Evolutionary conservation across 768 basidiomycete species (phyloP).

Genomic region (Lactarius sp.): DNA sequence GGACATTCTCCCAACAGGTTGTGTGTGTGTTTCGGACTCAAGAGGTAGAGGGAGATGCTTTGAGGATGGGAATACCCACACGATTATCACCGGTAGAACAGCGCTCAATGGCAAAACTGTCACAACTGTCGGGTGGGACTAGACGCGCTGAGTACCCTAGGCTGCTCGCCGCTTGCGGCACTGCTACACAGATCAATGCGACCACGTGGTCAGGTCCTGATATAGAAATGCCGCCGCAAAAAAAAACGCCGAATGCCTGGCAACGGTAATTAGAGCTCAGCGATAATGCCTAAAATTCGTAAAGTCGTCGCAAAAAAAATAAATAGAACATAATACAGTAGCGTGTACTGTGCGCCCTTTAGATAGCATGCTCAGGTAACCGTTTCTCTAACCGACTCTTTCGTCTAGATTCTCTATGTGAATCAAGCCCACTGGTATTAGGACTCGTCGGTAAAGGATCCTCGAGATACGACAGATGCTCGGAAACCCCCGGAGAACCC

Average conservation of each 20-base stretch:
- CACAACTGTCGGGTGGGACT: background rate
- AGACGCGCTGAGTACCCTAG: background rate
- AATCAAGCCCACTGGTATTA: constrained; percentile 2
- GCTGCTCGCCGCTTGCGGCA: background rate
- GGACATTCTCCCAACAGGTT: constrained; percentile 22
- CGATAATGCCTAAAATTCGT: too few relatives aligned
- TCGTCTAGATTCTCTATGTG: constrained; percentile 8
- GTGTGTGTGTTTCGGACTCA: background rate
- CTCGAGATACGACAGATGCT: background rate
- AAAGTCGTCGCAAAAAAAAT: too few relatives aligned
- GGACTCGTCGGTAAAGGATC: constrained; percentile 2
- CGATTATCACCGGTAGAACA: background rate
- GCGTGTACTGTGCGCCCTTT: background rate
- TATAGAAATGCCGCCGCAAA: background rate
- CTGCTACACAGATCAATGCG: background rate
- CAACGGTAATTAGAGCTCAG: too few relatives aligned
- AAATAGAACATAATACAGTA: too few relatives aligned
- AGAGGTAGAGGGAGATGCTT: background rate
- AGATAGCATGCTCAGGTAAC: constrained; percentile 26
- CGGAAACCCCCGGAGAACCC: background rate
- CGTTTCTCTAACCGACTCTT: constrained; percentile 27
- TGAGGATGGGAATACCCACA: background rate
- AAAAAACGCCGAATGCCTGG: too few relatives aligned
- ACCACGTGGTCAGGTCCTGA: background rate
- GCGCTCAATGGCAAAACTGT: background rate